Base-by-base conservation (phyloP, 768 basidiomycete genomes). In the Sporobolomyces roseus region DNA sequence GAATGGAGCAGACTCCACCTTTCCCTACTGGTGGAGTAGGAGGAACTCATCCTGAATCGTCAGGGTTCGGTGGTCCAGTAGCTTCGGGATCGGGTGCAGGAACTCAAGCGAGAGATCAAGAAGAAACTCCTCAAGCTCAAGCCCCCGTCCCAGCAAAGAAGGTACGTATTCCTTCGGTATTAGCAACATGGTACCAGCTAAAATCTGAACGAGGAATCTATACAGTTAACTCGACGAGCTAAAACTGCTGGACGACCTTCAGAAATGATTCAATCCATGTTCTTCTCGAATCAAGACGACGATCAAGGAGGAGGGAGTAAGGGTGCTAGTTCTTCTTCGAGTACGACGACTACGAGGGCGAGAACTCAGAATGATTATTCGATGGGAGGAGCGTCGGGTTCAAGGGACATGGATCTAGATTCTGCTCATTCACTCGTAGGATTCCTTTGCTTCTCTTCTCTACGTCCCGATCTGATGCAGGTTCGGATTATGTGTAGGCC, bases 1-100 rank as follows among this genome's bases (percentile, higher is more conserved):
- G 27, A 23, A 14, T n/a, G 14, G 51, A 54, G 4, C 38, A 29
- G 19, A 69, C 68, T 8, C 68, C 51, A 21, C 68, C 68, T 3
- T 69, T 69, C 63, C 68, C 68, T 19, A 64, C 62, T 4, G 68
- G 68, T 23, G 68, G 68, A 10, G 63, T 69, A 0, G 62, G 56
- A 19, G 68, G 55, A 12, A 69, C 68, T 30, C 62, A 69, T 48
- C 68, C 68, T 17, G 68, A 69, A 21, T 49, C 56, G 38, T 9
- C 27, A 10, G 8, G 41, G 25, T 17, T 12, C 25, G n/a, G n/a
- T 16, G 25, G 27, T 41, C 9, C 41, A 2, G 3, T 16, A 6
- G 38, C 56, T 16, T 58, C 56, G 3, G 54, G 54, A n/a, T 56
- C 54, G 35, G 52, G 52, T 41, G 25, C 54, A 4, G 54, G 56